phyloP scores from a whole-genome alignment of 345 rosid genomes.

The Sonneratia caseolaris region DNA sequence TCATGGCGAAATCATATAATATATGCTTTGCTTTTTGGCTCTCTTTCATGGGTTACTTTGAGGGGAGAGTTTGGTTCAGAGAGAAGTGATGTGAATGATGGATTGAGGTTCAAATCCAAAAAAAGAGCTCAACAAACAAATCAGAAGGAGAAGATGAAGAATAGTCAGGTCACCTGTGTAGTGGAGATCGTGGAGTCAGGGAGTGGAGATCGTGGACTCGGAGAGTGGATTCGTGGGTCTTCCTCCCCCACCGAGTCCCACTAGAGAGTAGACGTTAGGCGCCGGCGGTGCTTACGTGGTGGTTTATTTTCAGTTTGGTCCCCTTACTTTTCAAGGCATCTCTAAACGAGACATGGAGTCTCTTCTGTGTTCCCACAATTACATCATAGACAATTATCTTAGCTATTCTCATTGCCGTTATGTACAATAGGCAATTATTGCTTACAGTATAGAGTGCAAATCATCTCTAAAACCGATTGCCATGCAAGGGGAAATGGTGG shows the following conservation, averaged over 20 bases:
- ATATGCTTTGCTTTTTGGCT: background rate
- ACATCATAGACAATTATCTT: no score
- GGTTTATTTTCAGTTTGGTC: no score
- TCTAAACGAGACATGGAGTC: background rate
- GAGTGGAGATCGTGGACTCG: background rate
- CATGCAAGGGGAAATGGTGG: no score
- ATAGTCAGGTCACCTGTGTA: background rate
- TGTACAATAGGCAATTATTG: no score
- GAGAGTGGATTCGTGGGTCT: background rate
- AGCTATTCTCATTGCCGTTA: no score
- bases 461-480: no score
- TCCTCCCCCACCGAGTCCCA: background rate
- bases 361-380: no score
- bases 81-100: background rate
- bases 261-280: background rate
- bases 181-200: background rate
- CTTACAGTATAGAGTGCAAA: no score
- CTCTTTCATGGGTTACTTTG: conserved; percentile 3
- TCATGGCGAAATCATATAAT: conserved; percentile 9
- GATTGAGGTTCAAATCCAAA: background rate
- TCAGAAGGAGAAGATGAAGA: background rate
- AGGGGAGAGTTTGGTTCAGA: background rate
- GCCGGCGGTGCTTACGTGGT: no score
- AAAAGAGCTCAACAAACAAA: background rate
- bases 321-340: background rate